These are phyloP conservation scores for Cantharellus anzutake DNA, from an alignment of 768 basidiomycete species.

Conservation along the genomic window DNA sequence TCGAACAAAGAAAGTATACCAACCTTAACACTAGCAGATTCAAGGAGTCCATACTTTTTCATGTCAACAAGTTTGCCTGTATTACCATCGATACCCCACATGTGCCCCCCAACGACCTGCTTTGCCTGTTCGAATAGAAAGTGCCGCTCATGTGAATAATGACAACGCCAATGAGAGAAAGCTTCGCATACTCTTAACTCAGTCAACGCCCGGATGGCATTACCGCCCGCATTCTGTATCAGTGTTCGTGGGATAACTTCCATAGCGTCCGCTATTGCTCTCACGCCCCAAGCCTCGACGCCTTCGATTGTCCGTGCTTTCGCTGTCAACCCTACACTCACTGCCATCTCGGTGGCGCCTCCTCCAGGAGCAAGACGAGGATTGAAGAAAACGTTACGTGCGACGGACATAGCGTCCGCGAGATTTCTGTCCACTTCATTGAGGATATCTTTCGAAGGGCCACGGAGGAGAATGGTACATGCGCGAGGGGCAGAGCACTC, in stretches of 20 bases:
- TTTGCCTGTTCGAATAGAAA: slow-evolving; percentile 43
- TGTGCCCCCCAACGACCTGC: slow-evolving; percentile 76
- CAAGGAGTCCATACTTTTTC: slow-evolving; percentile 84
- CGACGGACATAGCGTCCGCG: slow-evolving; percentile 93
- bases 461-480: slow-evolving; percentile 93
- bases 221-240: slow-evolving; percentile 89
- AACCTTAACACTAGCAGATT: slow-evolving; percentile 91
- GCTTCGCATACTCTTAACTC: slow-evolving; percentile 57
- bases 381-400: slow-evolving; percentile 92
- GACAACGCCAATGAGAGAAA: background rate
- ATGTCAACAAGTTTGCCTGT: slow-evolving; percentile 93
- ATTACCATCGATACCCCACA: slow-evolving; percentile 92
- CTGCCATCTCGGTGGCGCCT: slow-evolving; percentile 96
- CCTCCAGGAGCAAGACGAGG: slow-evolving; percentile 88
- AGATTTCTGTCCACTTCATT: slow-evolving; percentile 98
- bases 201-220: slow-evolving; percentile 82
- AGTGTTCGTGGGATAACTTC: slow-evolving; percentile 93
- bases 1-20: too few species aligned
- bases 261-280: slow-evolving; percentile 88
- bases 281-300: slow-evolving; percentile 78
- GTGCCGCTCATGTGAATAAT: background rate
- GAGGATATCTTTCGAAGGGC: slow-evolving; percentile 93
- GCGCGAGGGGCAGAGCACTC: slow-evolving; percentile 83
- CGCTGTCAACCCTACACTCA: slow-evolving; percentile 58
- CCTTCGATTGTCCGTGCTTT: slow-evolving; percentile 69